Evolutionary conservation across 129 eudicot species (phyloP).

Genomic region (Helianthus tuberosus): DNA sequence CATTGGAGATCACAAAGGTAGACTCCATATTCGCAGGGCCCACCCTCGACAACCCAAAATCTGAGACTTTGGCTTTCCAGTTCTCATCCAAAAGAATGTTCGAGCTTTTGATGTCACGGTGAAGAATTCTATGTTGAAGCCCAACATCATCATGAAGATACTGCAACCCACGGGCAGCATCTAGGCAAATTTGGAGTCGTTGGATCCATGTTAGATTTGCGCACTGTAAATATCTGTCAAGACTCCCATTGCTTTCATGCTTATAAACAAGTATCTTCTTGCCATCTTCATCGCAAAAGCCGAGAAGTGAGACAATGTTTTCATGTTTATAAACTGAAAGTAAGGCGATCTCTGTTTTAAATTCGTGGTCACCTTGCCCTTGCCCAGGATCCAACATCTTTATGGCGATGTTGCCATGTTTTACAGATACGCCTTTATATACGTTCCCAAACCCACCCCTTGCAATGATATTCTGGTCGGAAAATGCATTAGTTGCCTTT

Average conservation of each 20-base stretch:
- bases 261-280: constrained; percentile 42
- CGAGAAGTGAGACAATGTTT: neutral
- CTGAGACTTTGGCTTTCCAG: constrained; percentile 19
- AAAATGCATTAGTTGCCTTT: neutral
- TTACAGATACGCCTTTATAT: too few relatives aligned
- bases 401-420: too few relatives aligned
- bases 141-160: constrained; percentile 22
- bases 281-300: neutral
- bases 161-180: constrained; percentile 15
- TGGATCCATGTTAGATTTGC: constrained; percentile 30
- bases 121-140: constrained; percentile 4
- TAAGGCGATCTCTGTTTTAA: neutral
- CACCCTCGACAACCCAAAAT: neutral
- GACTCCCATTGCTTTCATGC: constrained; percentile 34
- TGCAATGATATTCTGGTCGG: too few relatives aligned
- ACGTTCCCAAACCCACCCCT: too few relatives aligned
- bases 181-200: constrained; percentile 32
- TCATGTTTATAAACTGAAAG: constrained; percentile 2
- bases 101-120: constrained; percentile 21
- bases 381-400: too few relatives aligned
- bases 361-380: too few relatives aligned
- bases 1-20: constrained; percentile 10
- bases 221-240: neutral
- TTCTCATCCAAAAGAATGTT: constrained; percentile 12
- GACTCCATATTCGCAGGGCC: constrained; percentile 3